Evolutionary conservation across 768 basidiomycete genomes (phyloP).

Genomic region (Suillus sp.): DNA sequence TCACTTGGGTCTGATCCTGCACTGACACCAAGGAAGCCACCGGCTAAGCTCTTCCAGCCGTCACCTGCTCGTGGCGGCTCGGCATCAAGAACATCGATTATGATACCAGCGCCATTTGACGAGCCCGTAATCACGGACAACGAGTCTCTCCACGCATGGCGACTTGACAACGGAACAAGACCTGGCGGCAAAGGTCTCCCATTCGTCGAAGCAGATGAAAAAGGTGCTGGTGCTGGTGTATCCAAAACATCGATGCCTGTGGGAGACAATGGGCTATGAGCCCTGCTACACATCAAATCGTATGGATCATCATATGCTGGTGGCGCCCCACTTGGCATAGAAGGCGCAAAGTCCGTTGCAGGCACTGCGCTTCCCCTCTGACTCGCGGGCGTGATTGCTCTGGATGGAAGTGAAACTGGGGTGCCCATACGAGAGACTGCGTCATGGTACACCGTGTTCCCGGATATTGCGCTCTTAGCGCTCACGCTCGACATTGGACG

Average conservation of each 20-base stretch:
- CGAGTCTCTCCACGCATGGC: constrained; percentile 39
- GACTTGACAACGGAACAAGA: constrained; percentile 32
- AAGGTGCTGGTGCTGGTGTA: constrained; percentile 57
- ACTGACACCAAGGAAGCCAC: constrained; percentile 28
- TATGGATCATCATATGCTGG: constrained; percentile 38
- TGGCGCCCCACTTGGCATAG: constrained; percentile 29
- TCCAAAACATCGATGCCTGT: constrained; percentile 50
- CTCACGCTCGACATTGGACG: constrained; percentile 65
- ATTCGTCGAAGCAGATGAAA: constrained; percentile 42
- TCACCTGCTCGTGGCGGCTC: constrained; percentile 64
- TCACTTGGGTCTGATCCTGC: constrained; percentile 29
- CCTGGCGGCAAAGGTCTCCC: constrained; percentile 40
- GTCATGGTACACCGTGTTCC: constrained; percentile 63
- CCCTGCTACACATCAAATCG: constrained; percentile 26
- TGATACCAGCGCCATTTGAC: constrained; percentile 35
- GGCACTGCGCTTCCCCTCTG: constrained; percentile 21
- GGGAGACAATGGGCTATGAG: constrained; percentile 29
- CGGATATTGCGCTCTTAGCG: constrained; percentile 52
- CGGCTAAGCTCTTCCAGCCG: constrained; percentile 60
- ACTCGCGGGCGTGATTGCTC: constrained; percentile 49
- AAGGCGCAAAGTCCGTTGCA: constrained; percentile 14
- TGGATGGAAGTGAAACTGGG: constrained; percentile 42
- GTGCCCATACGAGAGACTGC: constrained; percentile 51
- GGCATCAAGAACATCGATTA: constrained; percentile 67
- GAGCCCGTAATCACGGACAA: constrained; percentile 35